A percentile compares a stretch with the other conserved stretches of the same genome.
phyloP scores from a whole-genome alignment of 768 basidiomycete species.

The Boletellus sp. region DNA sequence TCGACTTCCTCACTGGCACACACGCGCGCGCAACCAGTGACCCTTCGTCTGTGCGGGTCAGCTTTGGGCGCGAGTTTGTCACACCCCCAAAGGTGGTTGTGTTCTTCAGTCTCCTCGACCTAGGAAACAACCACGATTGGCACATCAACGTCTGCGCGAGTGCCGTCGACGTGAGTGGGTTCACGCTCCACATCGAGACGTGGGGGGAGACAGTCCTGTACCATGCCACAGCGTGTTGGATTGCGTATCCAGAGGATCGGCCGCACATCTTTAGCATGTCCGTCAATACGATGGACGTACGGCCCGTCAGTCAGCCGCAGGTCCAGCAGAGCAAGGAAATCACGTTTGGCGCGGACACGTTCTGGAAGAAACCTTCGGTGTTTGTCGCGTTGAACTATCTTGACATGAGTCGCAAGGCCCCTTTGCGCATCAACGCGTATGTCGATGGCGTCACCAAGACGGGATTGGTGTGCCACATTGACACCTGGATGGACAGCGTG shows the following conservation, averaged over 20 bases:
- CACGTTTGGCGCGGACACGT: conserved; percentile 2
- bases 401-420: conserved; percentile 4
- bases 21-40: neutral
- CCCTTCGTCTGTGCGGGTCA: conserved; percentile 3
- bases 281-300: conserved; percentile 7
- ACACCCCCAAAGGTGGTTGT: conserved; percentile 16
- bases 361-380: conserved; percentile 14
- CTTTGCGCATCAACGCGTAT: conserved; percentile 13
- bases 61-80: conserved; percentile 11
- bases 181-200: conserved; percentile 12
- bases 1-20: conserved; percentile 16
- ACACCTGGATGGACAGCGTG: conserved; percentile 11
- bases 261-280: conserved; percentile 15
- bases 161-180: conserved; percentile 10
- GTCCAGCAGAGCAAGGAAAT: conserved; percentile 2
- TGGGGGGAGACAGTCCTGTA: conserved; percentile 8
- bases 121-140: conserved; percentile 7
- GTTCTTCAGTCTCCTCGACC: conserved; percentile 14
- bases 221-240: conserved; percentile 7
- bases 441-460: conserved; percentile 6
- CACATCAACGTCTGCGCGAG: conserved; percentile 4
- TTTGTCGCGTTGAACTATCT: conserved; percentile 19
- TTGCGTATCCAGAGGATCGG: conserved; percentile 22
- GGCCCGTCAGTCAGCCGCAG: conserved; percentile 2
- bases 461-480: conserved; percentile 6